Percentiles rank a stretch among this genome's conserved stretches.
Evolutionary conservation across 768 basidiomycete genomes (phyloP).

Genomic region (Paxillus ammoniavirescens): DNA sequence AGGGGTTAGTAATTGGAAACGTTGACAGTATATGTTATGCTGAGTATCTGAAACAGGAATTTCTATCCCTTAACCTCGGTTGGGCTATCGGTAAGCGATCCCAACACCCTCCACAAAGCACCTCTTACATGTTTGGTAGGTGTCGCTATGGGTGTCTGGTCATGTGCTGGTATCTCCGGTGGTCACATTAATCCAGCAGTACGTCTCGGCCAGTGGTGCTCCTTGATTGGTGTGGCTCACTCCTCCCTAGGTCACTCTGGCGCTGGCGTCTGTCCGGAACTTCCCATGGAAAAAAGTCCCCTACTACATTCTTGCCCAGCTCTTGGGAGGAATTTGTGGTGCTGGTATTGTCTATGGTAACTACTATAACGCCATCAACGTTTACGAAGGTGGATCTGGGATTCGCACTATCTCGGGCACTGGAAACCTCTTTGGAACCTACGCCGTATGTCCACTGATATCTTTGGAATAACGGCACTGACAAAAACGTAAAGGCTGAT

Average conservation of each 20-base stretch:
- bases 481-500: constrained; percentile 28
- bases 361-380: constrained; percentile 65
- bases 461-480: not conserved
- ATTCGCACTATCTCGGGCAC: constrained; percentile 59
- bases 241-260: constrained; percentile 58
- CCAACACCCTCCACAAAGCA: not conserved
- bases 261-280: constrained; percentile 62
- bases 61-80: constrained; percentile 26
- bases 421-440: constrained; percentile 59
- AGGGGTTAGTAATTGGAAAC: constrained; percentile 46
- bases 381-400: constrained; percentile 54
- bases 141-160: constrained; percentile 67
- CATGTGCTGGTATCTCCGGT: constrained; percentile 63
- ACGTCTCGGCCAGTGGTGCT: constrained; percentile 14
- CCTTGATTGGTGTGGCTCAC: not conserved
- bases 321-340: constrained; percentile 60
- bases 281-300: constrained; percentile 86
- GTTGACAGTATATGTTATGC: not conserved
- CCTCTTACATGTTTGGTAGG: constrained; percentile 29
- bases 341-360: constrained; percentile 59
- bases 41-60: constrained; percentile 11
- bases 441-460: constrained; percentile 42
- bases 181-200: constrained; percentile 78
- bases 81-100: constrained; percentile 30
- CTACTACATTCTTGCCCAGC: constrained; percentile 59